phyloP scores from a whole-genome alignment of 1,284 basidiomycete genomes.

The Malassezia psittaci region DNA sequence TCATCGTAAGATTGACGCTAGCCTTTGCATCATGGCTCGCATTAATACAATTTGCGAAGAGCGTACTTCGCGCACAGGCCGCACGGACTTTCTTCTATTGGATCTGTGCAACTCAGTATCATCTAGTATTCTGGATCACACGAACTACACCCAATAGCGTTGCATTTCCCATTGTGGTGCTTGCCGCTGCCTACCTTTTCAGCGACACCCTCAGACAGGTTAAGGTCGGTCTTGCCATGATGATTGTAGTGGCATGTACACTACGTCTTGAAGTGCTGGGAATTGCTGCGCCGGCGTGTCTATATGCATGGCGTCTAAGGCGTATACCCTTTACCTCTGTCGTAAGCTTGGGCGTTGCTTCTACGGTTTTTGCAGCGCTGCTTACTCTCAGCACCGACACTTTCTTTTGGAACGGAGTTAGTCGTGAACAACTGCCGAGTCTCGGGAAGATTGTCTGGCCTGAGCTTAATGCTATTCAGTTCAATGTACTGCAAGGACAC shows the following conservation, averaged over 20 bases:
- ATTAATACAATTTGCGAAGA: slow-evolving; percentile 55
- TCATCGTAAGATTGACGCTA: slow-evolving; percentile 64
- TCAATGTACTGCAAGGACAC: slow-evolving; percentile 79
- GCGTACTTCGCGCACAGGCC: background rate
- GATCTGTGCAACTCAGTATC: slow-evolving; percentile 72
- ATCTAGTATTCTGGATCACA: slow-evolving; percentile 82
- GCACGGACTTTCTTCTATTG: slow-evolving; percentile 51
- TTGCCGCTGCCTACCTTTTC: slow-evolving; percentile 53
- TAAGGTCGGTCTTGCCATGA: slow-evolving; percentile 52
- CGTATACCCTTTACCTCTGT: background rate
- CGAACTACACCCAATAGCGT: slow-evolving; percentile 90
- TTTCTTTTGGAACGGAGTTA: slow-evolving; percentile 62
- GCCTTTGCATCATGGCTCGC: slow-evolving; percentile 60
- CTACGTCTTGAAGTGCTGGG: slow-evolving; percentile 68
- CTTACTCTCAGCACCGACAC: slow-evolving; percentile 59
- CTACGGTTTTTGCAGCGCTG: background rate
- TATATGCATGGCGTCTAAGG: slow-evolving; percentile 19
- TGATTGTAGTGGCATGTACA: slow-evolving; percentile 63
- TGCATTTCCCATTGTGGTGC: slow-evolving; percentile 65
- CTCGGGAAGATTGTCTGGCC: slow-evolving; percentile 59
- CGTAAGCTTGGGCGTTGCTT: background rate
- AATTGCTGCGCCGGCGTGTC: slow-evolving; percentile 26
- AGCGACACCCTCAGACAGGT: background rate
- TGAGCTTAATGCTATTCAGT: slow-evolving; percentile 67
- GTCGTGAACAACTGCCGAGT: slow-evolving; percentile 48